Evolutionary conservation across 2,329 filamentous ascomycete genomes (phyloP).

Genomic region (Helminthosporium solani): DNA sequence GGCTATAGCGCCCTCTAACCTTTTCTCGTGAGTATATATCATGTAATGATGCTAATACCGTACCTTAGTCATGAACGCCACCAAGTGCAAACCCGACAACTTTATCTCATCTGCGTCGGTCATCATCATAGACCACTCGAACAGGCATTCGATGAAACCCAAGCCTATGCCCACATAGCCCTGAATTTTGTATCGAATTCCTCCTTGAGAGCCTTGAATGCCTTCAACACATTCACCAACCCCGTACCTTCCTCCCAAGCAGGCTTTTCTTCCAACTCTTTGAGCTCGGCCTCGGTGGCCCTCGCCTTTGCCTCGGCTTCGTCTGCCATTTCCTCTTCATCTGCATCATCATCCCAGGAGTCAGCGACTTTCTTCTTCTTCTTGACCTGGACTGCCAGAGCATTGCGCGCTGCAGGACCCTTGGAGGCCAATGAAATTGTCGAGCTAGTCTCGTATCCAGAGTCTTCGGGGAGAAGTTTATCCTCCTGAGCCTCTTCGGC

Average conservation of each 20-base stretch:
- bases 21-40: not conserved
- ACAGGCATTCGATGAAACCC: not conserved
- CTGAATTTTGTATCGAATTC: slow-evolving; percentile 66
- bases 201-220: slow-evolving; percentile 58
- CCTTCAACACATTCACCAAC: slow-evolving; percentile 58
- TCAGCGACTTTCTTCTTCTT: slow-evolving; percentile 45
- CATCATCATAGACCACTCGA: not conserved
- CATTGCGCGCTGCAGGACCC: slow-evolving; percentile 27
- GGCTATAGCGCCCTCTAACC: not conserved
- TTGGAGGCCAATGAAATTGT: slow-evolving; percentile 27
- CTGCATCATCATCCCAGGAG: slow-evolving; percentile 44
- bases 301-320: slow-evolving; percentile 29
- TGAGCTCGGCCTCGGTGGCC: slow-evolving; percentile 25
- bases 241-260: slow-evolving; percentile 50
- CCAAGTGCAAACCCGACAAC: not conserved
- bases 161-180: slow-evolving; percentile 57
- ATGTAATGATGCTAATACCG: not conserved
- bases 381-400: slow-evolving; percentile 36
- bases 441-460: slow-evolving; percentile 27
- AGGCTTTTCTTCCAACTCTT: slow-evolving; percentile 22
- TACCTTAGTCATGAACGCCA: not conserved
- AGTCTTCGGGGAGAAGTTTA: slow-evolving; percentile 31
- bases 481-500: slow-evolving; percentile 50
- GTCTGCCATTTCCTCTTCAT: slow-evolving; percentile 40
- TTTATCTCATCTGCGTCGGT: not conserved